Conservation (phyloP, 2,329 filamentous ascomycete species). For the Pseudogymnoascus sp. region DNA sequence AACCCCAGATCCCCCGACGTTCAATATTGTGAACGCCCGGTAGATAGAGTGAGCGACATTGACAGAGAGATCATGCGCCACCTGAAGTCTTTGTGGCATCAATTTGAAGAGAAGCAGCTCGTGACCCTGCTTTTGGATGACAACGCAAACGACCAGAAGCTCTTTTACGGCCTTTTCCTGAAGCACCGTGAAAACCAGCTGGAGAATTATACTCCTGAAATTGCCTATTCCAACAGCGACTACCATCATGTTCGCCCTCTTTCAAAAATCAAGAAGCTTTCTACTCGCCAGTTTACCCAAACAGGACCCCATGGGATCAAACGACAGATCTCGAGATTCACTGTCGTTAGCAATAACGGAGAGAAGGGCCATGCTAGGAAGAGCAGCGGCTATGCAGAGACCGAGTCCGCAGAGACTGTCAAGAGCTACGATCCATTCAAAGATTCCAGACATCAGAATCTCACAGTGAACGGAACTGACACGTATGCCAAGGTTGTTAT, state of each 20-base stretch:
- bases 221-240: conserved; percentile 83
- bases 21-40: conserved; percentile 53
- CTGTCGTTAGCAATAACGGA: conserved; percentile 55
- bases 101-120: conserved; percentile 64
- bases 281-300: conserved; percentile 51
- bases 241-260: conserved; percentile 69
- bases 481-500: conserved; percentile 23
- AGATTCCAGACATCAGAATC: conserved; percentile 41
- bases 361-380: conserved; percentile 37
- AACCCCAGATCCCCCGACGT: conserved; percentile 46
- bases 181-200: conserved; percentile 77
- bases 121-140: conserved; percentile 57
- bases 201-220: conserved; percentile 74
- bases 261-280: conserved; percentile 50
- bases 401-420: conserved; percentile 35
- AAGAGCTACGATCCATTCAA: conserved; percentile 80
- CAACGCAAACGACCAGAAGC: conserved; percentile 77
- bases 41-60: conserved; percentile 56
- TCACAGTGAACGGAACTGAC: conserved; percentile 7
- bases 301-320: conserved; percentile 39
- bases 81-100: conserved; percentile 86
- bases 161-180: conserved; percentile 80
- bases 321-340: conserved; percentile 52
- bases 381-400: conserved; percentile 25
- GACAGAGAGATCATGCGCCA: conserved; percentile 77